Percentiles rank a stretch among this genome's conserved stretches.
These are phyloP conservation scores for Penicillium atrosanguineum DNA, from an alignment of 495 filamentous ascomycete species.

Conservation along the genomic window DNA sequence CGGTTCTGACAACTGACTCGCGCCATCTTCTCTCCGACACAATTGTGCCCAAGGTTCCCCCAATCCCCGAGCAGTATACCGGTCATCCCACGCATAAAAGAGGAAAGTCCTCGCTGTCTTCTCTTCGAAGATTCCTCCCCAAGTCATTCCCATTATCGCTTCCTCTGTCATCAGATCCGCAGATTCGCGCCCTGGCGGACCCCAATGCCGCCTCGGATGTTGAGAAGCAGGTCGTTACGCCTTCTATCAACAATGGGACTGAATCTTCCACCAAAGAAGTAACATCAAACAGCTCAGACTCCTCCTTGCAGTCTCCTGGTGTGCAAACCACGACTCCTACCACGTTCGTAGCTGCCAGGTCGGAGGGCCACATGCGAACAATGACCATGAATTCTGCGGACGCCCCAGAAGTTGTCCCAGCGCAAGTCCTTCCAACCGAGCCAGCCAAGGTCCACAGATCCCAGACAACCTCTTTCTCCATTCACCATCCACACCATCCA, in stretches of 20 bases:
- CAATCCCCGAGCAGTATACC: slow-evolving; percentile 18
- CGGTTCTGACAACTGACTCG: slow-evolving; percentile 23
- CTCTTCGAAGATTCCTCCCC: slow-evolving; percentile 36
- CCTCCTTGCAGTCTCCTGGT: slow-evolving; percentile 1
- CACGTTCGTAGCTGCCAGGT: background rate
- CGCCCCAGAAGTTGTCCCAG: slow-evolving; percentile 38
- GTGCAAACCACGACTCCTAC: slow-evolving; percentile 1
- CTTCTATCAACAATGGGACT: background rate
- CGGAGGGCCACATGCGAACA: slow-evolving; percentile 22
- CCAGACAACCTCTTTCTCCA: slow-evolving; percentile 25
- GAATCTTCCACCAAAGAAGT: background rate
- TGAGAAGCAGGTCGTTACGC: slow-evolving; percentile 30
- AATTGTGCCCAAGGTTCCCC: slow-evolving; percentile 17
- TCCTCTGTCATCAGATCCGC: slow-evolving; percentile 40
- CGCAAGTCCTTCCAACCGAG: slow-evolving; percentile 12
- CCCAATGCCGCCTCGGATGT: slow-evolving; percentile 27
- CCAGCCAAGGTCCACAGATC: slow-evolving; percentile 31
- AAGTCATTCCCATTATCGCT: slow-evolving; percentile 32
- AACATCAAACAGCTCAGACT: background rate
- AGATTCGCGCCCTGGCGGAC: slow-evolving; percentile 41
- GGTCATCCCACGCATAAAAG: slow-evolving; percentile 22
- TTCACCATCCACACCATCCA: slow-evolving; percentile 31
- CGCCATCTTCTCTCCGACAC: slow-evolving; percentile 23
- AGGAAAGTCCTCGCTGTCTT: slow-evolving; percentile 40
- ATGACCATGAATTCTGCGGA: slow-evolving; percentile 41